Base-by-base conservation (phyloP, 2,329 filamentous ascomycete species). In the Volutella citrinella region DNA sequence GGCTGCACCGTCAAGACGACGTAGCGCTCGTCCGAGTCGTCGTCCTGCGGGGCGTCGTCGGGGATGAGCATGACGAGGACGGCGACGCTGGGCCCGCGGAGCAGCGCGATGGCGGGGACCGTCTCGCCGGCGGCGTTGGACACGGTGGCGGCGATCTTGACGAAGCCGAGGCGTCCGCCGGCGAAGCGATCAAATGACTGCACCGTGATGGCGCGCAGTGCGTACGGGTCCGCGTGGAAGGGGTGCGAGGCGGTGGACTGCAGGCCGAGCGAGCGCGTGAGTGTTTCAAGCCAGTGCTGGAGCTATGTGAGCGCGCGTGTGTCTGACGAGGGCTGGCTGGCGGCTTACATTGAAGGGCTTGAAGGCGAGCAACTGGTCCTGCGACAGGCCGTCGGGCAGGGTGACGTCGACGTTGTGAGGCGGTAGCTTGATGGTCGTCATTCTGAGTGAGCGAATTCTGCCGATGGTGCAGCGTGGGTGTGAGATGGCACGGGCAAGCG, bases 1-100 rank as follows among this genome's bases (percentile, higher is more conserved):
- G 78, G 72, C 56, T 81, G 78, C 18, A 80, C 69, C 0, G 77
- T 81, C 32, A 82, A 53, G 2, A 82, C 57, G 7, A 72, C 76
- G 51, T 77, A 71, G 34, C 74, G 68, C 58, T 80, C 74, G 11
- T 66, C 54, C 1, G 52, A 60, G n/a, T n/a, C n/a, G n/a, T n/a
- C n/a, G 2, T 48, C 54, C 12, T 43, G 34, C 6, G 52, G 30
- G 3, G 48, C 57, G 48, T 79, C 74, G 30, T 77, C 69, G 0
- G 76, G 76, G 7, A 74, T 46, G 7, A 78, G 64, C 49, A 77
- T 66, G 18, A 78, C 66, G 8, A 82, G 66, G 69, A 82, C 76
- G 16, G 68, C 77, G 26, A 82, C 77, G 49, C 69, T 74, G n/a
- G 75, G 69, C 0, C 78, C 78, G 22, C 78, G 70, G 3, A 82